Evolutionary conservation across 2,329 filamentous ascomycete species (phyloP), one percentile per base, ranked within the genome.

Genomic region (Kalaharituber pfeilii): DNA sequence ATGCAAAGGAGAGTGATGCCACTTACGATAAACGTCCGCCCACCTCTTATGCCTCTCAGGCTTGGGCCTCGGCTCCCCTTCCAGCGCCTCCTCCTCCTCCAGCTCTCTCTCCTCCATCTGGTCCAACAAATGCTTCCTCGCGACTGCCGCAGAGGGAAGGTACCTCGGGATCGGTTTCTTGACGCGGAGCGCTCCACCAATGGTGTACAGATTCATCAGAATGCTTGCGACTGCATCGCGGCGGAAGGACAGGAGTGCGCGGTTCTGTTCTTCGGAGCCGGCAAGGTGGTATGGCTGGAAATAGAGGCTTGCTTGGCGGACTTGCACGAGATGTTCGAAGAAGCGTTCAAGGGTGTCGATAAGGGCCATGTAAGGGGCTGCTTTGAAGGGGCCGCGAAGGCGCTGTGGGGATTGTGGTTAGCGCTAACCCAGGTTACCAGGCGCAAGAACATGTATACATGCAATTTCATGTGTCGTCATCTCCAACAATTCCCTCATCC

Each of bases 141-240:
- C 71, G 2, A 72, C 71, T 9, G 74, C 75, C 1, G 76, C 75
- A 51, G 70, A 76, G 2, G 77, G 76, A 1, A 79, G 69, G 56
- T 79, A 79, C 56, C 70, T 70, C 68, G 65, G 65, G 26, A 67
- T 63, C 0, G 63, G 64, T 42, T 57, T 59, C 47, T 72, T 68
- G 0, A 72, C 72, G 29, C 74, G 68, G 36, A 80, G 63, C 5
- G 76, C 76, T 0, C 75, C 75, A 0, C 76, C 75, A 1, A 80
- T 67, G 44, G 78, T 70, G 60, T 79, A 79, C 2, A 80, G 62
- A 59, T 78, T 79, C 56, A 74, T 75, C 3, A 80, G 65, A 20
- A 79, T 72, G 1, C 73, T 69, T 3, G 76, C 77, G 2, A 79
- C 75, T 8, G 76, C 74, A 61, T 79, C 76, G 44, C 77, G 69